Conservation (phyloP, 2,329 filamentous ascomycete species). For the Trichoderma polysporum region DNA sequence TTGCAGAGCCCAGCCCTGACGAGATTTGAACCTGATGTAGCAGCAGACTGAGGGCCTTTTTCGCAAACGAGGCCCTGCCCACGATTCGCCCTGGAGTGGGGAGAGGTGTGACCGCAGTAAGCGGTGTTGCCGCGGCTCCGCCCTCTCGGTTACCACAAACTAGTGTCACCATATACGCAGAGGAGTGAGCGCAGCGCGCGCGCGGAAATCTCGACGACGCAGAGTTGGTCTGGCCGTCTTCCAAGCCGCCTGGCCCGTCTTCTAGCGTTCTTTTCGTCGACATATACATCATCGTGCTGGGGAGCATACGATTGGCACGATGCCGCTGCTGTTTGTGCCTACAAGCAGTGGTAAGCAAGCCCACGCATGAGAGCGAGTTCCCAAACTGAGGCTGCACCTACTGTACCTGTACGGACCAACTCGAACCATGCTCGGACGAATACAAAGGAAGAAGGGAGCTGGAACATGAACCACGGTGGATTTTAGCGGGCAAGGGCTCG, state of each 20-base stretch:
- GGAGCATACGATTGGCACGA: neutral
- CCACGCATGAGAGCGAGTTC: neutral
- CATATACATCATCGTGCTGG: neutral
- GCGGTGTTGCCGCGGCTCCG: constrained; percentile 27
- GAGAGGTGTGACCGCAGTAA: constrained; percentile 28
- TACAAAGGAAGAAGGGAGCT: neutral
- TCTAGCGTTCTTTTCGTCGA: constrained; percentile 7
- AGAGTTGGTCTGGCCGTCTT: constrained; percentile 5
- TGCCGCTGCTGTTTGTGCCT: neutral
- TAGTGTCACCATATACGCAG: neutral
- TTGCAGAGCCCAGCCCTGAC: constrained; percentile 8
- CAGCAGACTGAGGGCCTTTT: neutral
- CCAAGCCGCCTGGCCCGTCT: constrained; percentile 15
- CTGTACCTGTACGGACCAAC: neutral
- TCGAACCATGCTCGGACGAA: neutral
- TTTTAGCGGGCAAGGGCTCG: neutral
- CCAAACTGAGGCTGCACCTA: neutral
- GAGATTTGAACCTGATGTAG: neutral
- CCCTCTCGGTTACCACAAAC: constrained; percentile 15
- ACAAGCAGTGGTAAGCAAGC: neutral
- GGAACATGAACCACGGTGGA: neutral
- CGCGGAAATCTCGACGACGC: constrained; percentile 6
- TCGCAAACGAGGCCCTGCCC: neutral
- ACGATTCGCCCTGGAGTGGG: constrained; percentile 15
- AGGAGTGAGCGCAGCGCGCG: constrained; percentile 14